phyloP scores from a whole-genome alignment of 352 stramenopile species.

The Salisapilia sapeloensis region DNA sequence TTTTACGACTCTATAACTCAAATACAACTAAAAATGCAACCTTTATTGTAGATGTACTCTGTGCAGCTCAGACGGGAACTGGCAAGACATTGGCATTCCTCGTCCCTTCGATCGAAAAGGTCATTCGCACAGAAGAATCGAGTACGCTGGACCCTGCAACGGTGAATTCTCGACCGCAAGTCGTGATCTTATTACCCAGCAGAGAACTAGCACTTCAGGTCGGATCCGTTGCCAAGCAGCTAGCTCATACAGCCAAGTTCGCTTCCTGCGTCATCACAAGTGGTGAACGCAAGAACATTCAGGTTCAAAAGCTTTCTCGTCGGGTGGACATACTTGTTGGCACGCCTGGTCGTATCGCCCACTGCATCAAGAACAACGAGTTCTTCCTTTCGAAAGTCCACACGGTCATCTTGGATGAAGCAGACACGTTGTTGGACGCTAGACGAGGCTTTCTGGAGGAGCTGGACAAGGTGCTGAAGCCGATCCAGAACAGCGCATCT shows the following conservation, averaged over 20 bases:
- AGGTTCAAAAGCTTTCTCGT: slow-evolving; percentile 23
- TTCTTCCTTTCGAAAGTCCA: slow-evolving; percentile 62
- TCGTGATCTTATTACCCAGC: slow-evolving; percentile 40
- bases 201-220: slow-evolving; percentile 55
- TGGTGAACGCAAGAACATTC: slow-evolving; percentile 48
- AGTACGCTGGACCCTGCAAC: too few species aligned
- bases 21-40: too few species aligned
- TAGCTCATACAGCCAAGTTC: slow-evolving; percentile 56
- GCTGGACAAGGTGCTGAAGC: slow-evolving; percentile 44
- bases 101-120: slow-evolving; percentile 29
- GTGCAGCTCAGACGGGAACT: slow-evolving; percentile 40
- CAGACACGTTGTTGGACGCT: slow-evolving; percentile 61
- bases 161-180: slow-evolving; percentile 23
- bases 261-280: slow-evolving; percentile 41
- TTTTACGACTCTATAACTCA: too few species aligned
- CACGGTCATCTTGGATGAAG: slow-evolving; percentile 60
- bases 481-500: slow-evolving; percentile 41
- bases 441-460: slow-evolving; percentile 72
- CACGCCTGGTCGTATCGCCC: slow-evolving; percentile 52
- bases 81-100: slow-evolving; percentile 56
- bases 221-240: slow-evolving; percentile 36
- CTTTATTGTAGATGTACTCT: slow-evolving; percentile 18
- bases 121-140: slow-evolving; percentile 24
- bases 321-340: slow-evolving; percentile 56
- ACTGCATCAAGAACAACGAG: slow-evolving; percentile 48